phyloP scores from a whole-genome alignment of 371 early-diverging fungal genomes.

The Vittaforma corneae region DNA sequence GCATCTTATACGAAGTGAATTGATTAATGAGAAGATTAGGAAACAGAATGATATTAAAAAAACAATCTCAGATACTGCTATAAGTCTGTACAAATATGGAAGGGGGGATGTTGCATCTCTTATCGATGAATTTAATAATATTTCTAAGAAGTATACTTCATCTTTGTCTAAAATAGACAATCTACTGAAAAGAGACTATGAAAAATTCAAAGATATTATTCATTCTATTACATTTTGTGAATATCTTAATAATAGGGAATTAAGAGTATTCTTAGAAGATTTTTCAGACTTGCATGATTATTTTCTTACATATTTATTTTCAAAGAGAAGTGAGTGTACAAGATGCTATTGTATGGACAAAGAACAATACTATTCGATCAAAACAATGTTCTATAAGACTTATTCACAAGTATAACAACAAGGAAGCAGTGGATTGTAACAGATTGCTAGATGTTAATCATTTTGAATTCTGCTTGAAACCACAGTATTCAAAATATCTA shows the following conservation, averaged over 20 bases:
- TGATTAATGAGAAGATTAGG: constrained; percentile 4
- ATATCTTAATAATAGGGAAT: constrained; percentile 19
- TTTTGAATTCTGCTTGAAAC: no score
- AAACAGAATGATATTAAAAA: constrained; percentile 24
- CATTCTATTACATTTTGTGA: constrained; percentile 11
- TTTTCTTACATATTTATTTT: constrained; percentile 6
- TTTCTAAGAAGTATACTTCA: constrained; percentile 8
- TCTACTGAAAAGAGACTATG: constrained; percentile 27
- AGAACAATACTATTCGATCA: no score
- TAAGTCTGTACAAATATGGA: constrained; percentile 39
- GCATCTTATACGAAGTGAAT: constrained; percentile 1
- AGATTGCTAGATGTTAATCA: no score
- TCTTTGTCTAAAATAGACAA: constrained; percentile 15
- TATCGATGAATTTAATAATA: constrained; percentile 12
- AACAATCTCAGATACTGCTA: constrained; percentile 9
- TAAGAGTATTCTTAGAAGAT: constrained; percentile 8
- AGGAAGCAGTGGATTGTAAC: no score
- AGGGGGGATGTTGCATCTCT: constrained; percentile 13
- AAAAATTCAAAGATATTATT: constrained; percentile 13
- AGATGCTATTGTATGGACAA: neutral
- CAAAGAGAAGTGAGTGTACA: neutral
- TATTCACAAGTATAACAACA: no score
- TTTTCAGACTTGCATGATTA: constrained; percentile 36
- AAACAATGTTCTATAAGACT: no score
- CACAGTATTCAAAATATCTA: no score